Percentiles rank a stretch among this genome's conserved stretches.
These are phyloP conservation scores for Pilatotrama ljubarskyi DNA, from an alignment of 768 basidiomycete species.

Conservation along the genomic window DNA sequence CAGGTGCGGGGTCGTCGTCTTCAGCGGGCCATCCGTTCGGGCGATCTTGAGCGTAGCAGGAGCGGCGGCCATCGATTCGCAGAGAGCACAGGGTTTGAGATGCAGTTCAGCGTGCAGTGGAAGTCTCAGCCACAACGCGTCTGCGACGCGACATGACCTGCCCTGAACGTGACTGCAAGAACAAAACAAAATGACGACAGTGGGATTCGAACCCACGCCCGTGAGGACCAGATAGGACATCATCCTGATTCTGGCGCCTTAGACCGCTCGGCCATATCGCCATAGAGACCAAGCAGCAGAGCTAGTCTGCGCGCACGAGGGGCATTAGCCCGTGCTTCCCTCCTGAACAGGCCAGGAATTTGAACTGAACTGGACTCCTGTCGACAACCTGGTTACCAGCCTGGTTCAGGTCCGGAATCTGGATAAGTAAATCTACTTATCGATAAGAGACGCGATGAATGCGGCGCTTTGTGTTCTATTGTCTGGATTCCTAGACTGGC, in stretches of 20 bases:
- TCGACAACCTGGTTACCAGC: too few relatives aligned
- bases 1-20: constrained; percentile 51
- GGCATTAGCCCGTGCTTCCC: too few relatives aligned
- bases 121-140: not conserved
- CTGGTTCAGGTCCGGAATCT: too few relatives aligned
- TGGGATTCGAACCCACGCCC: constrained; percentile 56
- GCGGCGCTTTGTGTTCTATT: too few relatives aligned
- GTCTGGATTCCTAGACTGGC: too few relatives aligned
- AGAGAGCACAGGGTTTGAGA: too few relatives aligned
- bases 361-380: too few relatives aligned
- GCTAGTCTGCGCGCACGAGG: too few relatives aligned
- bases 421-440: too few relatives aligned
- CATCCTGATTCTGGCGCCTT: constrained; percentile 66
- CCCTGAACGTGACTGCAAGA: not conserved
- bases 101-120: not conserved
- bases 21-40: not conserved
- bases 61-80: not conserved
- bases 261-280: constrained; percentile 85
- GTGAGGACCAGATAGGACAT: constrained; percentile 41
- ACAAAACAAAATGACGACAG: constrained; percentile 25
- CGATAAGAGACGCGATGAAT: too few relatives aligned
- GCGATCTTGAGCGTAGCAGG: not conserved
- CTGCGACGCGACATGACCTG: constrained; percentile 2
- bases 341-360: too few relatives aligned
- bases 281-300: too few relatives aligned